These are phyloP conservation scores for Pisolithus microcarpus DNA, from an alignment of 768 basidiomycete species.

Conservation along the genomic window DNA sequence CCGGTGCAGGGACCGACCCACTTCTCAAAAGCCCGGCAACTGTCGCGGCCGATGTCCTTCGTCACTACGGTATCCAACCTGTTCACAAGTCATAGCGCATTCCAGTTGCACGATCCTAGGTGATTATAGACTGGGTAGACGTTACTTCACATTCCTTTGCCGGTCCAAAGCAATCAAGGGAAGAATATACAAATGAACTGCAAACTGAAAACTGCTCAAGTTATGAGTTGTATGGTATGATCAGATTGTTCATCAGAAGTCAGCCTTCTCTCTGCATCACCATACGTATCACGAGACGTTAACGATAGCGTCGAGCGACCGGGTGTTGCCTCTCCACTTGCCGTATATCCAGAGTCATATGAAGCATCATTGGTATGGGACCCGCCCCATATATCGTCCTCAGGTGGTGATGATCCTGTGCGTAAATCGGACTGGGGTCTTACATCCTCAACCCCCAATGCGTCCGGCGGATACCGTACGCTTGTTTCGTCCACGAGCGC, in stretches of 20 bases:
- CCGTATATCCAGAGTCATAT: constrained; percentile 1
- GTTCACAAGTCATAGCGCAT: constrained; percentile 5
- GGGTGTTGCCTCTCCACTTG: constrained; percentile 40
- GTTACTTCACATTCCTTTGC: constrained; percentile 4
- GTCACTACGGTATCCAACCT: constrained; percentile 57
- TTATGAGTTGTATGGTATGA: constrained; percentile 21
- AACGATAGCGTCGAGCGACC: constrained; percentile 32
- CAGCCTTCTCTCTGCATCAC: constrained; percentile 15
- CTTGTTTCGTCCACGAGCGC: constrained; percentile 61
- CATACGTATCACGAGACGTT: constrained; percentile 17
- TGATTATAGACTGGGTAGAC: background rate
- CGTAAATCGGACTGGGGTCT: constrained; percentile 10
- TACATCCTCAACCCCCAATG: constrained; percentile 3
- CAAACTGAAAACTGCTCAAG: constrained; percentile 7
- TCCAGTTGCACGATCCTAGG: no score
- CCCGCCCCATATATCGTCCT: constrained; percentile 3
- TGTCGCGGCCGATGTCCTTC: constrained; percentile 42
- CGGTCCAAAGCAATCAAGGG: constrained; percentile 1
- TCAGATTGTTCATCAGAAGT: constrained; percentile 19
- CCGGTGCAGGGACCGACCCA: constrained; percentile 72
- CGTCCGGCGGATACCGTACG: constrained; percentile 13
- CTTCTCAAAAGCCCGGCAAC: constrained; percentile 84
- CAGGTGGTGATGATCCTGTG: constrained; percentile 17
- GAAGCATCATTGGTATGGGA: background rate
- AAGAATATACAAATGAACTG: constrained; percentile 4